phyloP scores from a whole-genome alignment of 108 stramenopile genomes.

The Skeletonema marinoi region DNA sequence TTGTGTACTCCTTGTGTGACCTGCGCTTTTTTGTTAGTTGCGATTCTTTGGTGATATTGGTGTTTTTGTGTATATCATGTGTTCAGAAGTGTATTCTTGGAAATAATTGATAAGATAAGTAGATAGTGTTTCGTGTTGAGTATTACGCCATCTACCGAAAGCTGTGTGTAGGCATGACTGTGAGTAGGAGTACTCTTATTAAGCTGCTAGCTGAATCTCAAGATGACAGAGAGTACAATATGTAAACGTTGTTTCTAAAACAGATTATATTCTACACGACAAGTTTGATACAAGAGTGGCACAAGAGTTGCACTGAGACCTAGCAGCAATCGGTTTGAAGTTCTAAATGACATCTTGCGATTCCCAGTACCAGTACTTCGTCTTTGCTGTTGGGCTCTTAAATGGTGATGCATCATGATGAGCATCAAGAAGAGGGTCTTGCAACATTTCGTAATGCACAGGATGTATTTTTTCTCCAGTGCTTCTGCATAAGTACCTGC shows the following conservation, averaged over 20 bases:
- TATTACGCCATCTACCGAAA: too few relatives aligned
- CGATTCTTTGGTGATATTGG: neutral
- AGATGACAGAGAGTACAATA: too few relatives aligned
- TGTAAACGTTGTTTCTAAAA: neutral
- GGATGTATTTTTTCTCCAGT: constrained; percentile 58
- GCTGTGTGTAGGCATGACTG: too few relatives aligned
- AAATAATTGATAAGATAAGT: neutral
- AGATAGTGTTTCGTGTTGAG: too few relatives aligned
- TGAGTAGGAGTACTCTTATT: too few relatives aligned
- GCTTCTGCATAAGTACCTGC: constrained; percentile 32
- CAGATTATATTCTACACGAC: neutral
- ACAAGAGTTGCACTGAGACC: too few relatives aligned
- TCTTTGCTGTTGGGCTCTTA: neutral
- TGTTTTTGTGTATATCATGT: neutral
- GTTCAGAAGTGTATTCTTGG: neutral
- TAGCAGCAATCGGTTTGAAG: neutral
- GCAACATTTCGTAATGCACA: constrained; percentile 24
- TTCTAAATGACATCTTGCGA: neutral
- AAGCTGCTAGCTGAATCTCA: too few relatives aligned
- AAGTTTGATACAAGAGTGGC: neutral
- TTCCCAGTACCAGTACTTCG: neutral
- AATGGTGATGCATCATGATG: neutral
- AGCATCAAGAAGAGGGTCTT: neutral
- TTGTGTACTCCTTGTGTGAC: too few relatives aligned
- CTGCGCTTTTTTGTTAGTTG: neutral